Evolutionary conservation across 768 basidiomycete genomes (phyloP), one percentile per base, ranked within the genome.

Genomic region (Lyophyllum decastes): DNA sequence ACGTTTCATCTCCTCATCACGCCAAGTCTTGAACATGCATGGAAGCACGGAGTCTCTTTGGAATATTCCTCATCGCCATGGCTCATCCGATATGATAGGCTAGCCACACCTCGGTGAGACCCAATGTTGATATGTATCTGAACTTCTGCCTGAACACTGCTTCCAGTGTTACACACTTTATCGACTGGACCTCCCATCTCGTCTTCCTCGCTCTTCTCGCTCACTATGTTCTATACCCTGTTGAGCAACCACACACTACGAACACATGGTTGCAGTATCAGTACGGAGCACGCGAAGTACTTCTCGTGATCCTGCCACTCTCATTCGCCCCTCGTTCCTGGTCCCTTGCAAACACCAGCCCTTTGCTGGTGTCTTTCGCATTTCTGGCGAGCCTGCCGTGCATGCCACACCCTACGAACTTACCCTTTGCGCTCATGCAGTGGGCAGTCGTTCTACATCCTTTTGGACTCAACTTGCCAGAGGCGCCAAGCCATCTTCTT

Each of bases 51-150:
- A 11, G 30, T 54, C 9, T 33, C 40, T 40, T 9, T 47, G 46
- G 30, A 38, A 41, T 46, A 21, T 26, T 19, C 46, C 6, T 49
- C 27, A 22, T 49, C 45, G 41, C 58, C 26, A 53, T 45, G 38
- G 58, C 40, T 54, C 11, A 41, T 43, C 61, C 70, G 70, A 12
- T 73, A 78, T 43, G 77, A 80, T 54, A 63, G 66, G n/a, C 53
- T 75, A 19, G 71, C 72, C 46, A 80, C 80, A 12, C 83, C 83
- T 19, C 70, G 81, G 83, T 84, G 50, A 62, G 73, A 58, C 26
- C 26, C 24, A 51, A 26, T 21, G 17, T 8, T 45, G 24, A 21
- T 38, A 14, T 11, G 21, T 53, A 4, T 34, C 12, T 41, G 1
- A 19, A 24, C 17, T 27, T 51, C 44, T 8, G 44, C 46, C 53